Evolutionary conservation across 371 early-diverging fungal genomes (phyloP), one percentile per base, ranked within the genome.

Genomic region (Mucor piriformis): DNA sequence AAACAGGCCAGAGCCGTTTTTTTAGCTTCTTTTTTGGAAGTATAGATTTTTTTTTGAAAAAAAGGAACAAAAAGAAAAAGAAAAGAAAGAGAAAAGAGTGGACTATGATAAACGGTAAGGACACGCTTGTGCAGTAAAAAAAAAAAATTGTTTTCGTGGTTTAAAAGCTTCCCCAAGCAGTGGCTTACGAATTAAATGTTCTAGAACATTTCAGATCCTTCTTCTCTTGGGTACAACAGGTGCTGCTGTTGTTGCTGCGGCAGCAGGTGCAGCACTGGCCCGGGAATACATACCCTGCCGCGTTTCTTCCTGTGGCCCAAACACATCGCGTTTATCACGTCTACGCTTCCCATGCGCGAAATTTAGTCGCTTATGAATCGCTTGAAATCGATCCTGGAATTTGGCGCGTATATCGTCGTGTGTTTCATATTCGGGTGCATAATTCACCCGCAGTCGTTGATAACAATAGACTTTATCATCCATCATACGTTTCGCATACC

Each of bases 391-490:
- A 29, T 76, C 72, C 2, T 63, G 56, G 24, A 84, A 68, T 61
- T 84, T 84, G 8, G 54, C 40, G 16, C 82, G 69, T 18, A 75
- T 62, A 63, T 84, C 84, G 21, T 82, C 69, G 25, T 70, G 54
- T 3, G 77, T 69, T 57, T 84, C 84, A 54, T 72, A 79, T 42
- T 82, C 77, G 11, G 81, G 81, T 34, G 72, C 74, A 66, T 84
- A 84, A 15, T 66, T 61, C 24, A 82, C 73, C 34, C 64, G 57
- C 20, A 84, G 40, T n/a, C 71, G 43, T 18, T 67, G 65, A 21
- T 71, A 50, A 54, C 66, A 81, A 40, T 81, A 84, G 1, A 70
- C 63, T 16, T 66, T 67, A 58, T 84, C 80, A 46, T 82, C 81
- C 54, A 82, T 24, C 21, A 66, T 61, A 12, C 68, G 61, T 34